A percentile compares a stretch with the other conserved stretches of the same genome.
phyloP scores from a whole-genome alignment of 129 eudicot genomes.

The Scalesia atractyloides region DNA sequence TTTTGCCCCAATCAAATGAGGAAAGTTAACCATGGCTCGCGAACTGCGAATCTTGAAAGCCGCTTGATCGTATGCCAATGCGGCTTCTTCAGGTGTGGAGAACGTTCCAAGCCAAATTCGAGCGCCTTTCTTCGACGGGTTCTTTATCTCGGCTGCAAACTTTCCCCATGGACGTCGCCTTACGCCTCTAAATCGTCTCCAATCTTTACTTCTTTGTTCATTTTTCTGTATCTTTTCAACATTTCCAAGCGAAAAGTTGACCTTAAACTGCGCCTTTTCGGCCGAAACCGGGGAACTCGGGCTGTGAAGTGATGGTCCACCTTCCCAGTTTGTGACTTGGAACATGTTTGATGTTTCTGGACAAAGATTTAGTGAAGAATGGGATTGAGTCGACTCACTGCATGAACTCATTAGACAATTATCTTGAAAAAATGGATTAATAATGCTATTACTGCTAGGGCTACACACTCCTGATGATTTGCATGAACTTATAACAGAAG shows the following conservation, averaged over 20 bases:
- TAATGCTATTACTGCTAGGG: slow-evolving; percentile 1
- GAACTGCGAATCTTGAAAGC: slow-evolving; percentile 47
- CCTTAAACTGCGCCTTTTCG: slow-evolving; percentile 24
- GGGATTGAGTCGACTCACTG: slow-evolving; percentile 33
- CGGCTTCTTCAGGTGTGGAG: slow-evolving; percentile 43
- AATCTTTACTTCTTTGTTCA: slow-evolving; percentile 31
- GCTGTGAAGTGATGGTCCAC: slow-evolving; percentile 25
- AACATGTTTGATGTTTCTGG: slow-evolving; percentile 25
- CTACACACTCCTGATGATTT: slow-evolving; percentile 30
- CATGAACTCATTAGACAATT: slow-evolving; percentile 25
- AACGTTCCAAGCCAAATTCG: slow-evolving; percentile 43
- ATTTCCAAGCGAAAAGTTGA: slow-evolving; percentile 36
- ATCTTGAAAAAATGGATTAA: slow-evolving; percentile 25
- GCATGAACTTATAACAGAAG: slow-evolving; percentile 27
- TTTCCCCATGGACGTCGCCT: slow-evolving; percentile 49
- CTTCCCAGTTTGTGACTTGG: slow-evolving; percentile 32
- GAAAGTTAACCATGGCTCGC: slow-evolving; percentile 49
- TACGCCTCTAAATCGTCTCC: slow-evolving; percentile 42
- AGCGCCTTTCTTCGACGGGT: slow-evolving; percentile 42
- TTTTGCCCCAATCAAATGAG: slow-evolving; percentile 40
- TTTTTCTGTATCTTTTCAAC: slow-evolving; percentile 32
- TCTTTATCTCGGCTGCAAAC: slow-evolving; percentile 47
- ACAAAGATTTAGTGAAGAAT: slow-evolving; percentile 20
- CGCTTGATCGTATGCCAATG: slow-evolving; percentile 44
- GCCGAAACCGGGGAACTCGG: slow-evolving; percentile 17